phyloP scores from a whole-genome alignment of 768 basidiomycete genomes.

The Chalciporus pseudorubinellus region DNA sequence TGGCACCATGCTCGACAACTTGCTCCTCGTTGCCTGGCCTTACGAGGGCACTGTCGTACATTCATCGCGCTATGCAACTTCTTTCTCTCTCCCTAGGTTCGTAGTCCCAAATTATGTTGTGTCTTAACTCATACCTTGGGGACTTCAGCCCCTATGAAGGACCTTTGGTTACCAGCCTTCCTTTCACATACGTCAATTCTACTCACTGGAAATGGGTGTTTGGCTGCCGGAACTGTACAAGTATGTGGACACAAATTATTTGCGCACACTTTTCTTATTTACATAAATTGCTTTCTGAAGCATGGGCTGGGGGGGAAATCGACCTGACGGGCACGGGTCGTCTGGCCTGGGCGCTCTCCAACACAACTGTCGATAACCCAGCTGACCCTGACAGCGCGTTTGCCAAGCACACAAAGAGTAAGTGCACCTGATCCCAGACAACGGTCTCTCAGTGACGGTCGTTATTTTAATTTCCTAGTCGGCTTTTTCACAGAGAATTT shows the following conservation, averaged over 20 bases:
- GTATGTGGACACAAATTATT: conserved; percentile 31
- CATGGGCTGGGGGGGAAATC: conserved; percentile 41
- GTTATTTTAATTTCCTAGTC: not conserved
- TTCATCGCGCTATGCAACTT: conserved; percentile 55
- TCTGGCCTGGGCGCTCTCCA: conserved; percentile 52
- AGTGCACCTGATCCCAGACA: conserved; percentile 9
- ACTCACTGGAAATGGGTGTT: conserved; percentile 71
- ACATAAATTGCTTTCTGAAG: conserved; percentile 17
- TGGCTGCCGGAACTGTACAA: conserved; percentile 66
- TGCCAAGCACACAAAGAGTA: conserved; percentile 58
- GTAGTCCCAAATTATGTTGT: not conserved
- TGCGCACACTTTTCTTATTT: not conserved
- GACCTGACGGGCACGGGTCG: conserved; percentile 29
- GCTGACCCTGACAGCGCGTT: conserved; percentile 51
- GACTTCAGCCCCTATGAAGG: conserved; percentile 24
- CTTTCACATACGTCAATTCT: conserved; percentile 49
- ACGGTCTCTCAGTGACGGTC: not conserved
- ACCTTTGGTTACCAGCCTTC: conserved; percentile 51
- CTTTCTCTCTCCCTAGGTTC: not conserved
- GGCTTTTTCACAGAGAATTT: not conserved
- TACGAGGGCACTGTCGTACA: conserved; percentile 45
- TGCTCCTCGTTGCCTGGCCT: conserved; percentile 61
- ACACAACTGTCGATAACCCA: conserved; percentile 45
- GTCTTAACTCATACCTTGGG: not conserved
- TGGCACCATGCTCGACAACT: conserved; percentile 54